Evolutionary conservation across 2,329 filamentous ascomycete genomes (phyloP), one percentile per base, ranked within the genome.

Genomic region (Ceratocystis albifundus): DNA sequence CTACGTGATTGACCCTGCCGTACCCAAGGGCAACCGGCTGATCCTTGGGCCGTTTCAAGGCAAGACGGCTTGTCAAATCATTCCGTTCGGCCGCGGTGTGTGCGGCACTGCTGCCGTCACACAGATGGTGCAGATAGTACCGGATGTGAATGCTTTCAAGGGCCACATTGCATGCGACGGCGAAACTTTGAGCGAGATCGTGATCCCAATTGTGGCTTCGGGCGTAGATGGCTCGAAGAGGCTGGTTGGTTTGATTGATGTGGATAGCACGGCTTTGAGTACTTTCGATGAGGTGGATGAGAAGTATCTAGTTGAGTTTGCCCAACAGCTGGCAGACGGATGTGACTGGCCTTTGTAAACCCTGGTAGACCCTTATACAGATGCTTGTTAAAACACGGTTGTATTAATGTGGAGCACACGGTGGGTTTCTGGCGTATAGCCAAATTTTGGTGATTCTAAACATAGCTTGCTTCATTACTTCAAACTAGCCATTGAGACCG

Each of bases 121-220:
- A 2, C 75, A 76, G 57, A 73, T 76, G 68, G 91, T 88, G 10
- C 87, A 89, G 75, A 74, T 91, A 5, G 81, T 88, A 0, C 76
- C 78, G 12, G 85, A 94, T 73, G 88, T 94, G 6, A 85, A 89
- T 55, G 72, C 76, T 64, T 93, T 93, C 72, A 87, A 88, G 0
- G 89, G 88, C 1, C 89, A 93, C 73, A 92, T 94, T 72, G 88
- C 89, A 8, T 93, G 89, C 73, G 89, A 94, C 74, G 82, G 83
- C 3, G 86, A 84, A 67, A 89, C 84, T 71, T 83, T 79, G 76
- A 92, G 89, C 73, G 89, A 94, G 78, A 86, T 94, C 73, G 89
- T 94, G 20, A 89, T 93, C 62, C 89, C 89, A 1, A 82, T 93
- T 69, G 70, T 88, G 4, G 73, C 72, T 4, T 72, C 72, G 17